phyloP scores from a whole-genome alignment of 495 filamentous ascomycete species.

The Penicilliopsis zonata region DNA sequence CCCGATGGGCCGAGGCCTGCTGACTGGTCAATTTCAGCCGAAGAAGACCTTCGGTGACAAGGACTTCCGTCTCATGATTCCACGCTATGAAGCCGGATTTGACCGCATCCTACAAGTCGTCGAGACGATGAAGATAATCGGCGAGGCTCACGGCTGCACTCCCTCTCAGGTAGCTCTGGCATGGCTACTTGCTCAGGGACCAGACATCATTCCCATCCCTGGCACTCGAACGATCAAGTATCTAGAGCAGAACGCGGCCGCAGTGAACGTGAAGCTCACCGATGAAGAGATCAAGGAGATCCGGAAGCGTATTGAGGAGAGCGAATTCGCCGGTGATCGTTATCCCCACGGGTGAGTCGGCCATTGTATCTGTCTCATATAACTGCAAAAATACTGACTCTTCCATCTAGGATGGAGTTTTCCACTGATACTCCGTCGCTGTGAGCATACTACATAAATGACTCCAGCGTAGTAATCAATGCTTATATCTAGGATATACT shows the following conservation, averaged over 20 bases:
- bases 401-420: too few species aligned
- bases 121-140: conserved; percentile 25
- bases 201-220: conserved; percentile 46
- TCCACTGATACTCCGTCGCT: too few species aligned
- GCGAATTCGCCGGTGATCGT: conserved; percentile 26
- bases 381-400: too few species aligned
- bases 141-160: conserved; percentile 33
- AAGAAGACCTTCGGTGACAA: conserved; percentile 19
- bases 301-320: conserved; percentile 27
- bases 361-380: too few species aligned
- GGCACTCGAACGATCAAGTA: too few species aligned
- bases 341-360: conserved; percentile 16
- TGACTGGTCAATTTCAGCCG: conserved; percentile 20
- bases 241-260: too few species aligned
- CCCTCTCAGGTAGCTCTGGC: conserved; percentile 34
- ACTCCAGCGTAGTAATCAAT: too few species aligned
- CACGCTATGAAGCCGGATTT: conserved; percentile 37
- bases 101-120: conserved; percentile 33
- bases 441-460: too few species aligned
- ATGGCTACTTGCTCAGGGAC: conserved; percentile 40
- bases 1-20: conserved; percentile 31
- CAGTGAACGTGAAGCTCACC: too few species aligned
- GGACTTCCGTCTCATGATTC: conserved; percentile 17
- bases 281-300: too few species aligned
- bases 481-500: too few species aligned